Conservation (phyloP, 2,329 filamentous ascomycete genomes). For the Cercospora brassicicola region DNA sequence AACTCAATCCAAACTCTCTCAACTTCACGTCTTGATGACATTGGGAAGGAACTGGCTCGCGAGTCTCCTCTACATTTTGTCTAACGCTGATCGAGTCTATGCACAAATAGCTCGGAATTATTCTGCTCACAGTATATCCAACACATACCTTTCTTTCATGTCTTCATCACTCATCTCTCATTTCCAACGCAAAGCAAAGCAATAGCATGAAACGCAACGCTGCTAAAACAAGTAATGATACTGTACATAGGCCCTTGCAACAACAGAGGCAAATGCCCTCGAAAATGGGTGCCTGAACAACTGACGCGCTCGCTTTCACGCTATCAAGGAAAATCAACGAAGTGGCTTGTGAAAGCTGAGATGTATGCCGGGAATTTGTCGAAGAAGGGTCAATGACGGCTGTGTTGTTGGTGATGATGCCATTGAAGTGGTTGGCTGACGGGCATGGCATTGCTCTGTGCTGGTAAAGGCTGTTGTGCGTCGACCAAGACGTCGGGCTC, state of each 20-base stretch:
- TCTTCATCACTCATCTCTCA: slow-evolving; percentile 25
- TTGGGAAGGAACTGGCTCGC: background rate
- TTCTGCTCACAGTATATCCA: background rate
- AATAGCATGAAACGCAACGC: background rate
- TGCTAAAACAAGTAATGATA: slow-evolving; percentile 2
- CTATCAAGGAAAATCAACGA: slow-evolving; percentile 9
- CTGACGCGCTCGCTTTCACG: slow-evolving; percentile 22
- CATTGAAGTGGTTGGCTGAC: slow-evolving; percentile 1
- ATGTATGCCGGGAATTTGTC: background rate
- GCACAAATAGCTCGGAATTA: background rate
- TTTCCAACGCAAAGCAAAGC: slow-evolving; percentile 10
- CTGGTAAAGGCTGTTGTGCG: slow-evolving; percentile 14
- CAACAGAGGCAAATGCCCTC: background rate
- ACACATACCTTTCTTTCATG: slow-evolving; percentile 14
- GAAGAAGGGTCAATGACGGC: background rate
- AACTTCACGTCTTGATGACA: background rate
- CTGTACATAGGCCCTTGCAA: slow-evolving; percentile 15
- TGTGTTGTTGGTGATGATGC: slow-evolving; percentile 5
- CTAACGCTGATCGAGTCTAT: background rate
- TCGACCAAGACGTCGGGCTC: slow-evolving; percentile 9
- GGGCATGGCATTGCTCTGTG: background rate
- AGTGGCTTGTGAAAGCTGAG: background rate
- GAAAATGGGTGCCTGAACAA: background rate
- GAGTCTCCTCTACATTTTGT: background rate
- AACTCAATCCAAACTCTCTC: background rate